Evolutionary conservation across 1,284 basidiomycete species (phyloP), one percentile per base, ranked within the genome.

Genomic region (Coriolopsis trogii): DNA sequence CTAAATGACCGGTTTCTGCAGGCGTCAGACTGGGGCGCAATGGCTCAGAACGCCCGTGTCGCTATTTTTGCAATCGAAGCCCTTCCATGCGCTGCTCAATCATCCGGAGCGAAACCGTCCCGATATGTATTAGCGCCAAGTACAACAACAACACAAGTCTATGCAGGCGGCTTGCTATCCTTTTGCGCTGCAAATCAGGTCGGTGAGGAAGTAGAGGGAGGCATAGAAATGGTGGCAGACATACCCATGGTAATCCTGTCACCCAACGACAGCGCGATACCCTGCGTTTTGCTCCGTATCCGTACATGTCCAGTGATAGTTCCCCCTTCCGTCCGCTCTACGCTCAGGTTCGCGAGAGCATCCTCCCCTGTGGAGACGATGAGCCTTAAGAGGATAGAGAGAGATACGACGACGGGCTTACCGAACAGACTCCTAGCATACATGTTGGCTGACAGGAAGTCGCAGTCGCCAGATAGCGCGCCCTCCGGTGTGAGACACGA

Each of bases 401-500:
- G n/a, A n/a, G n/a, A n/a, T n/a, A n/a, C n/a, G n/a, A n/a, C n/a
- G n/a, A n/a, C n/a, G n/a, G n/a, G n/a, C 83, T 63, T 49, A 83
- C 92, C 94, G 63, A 98, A 98, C 59, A 96, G 69, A 69, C 87
- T 91, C 55, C 90, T 82, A 24, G 95, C 95, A 72, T 95, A 96
- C 77, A 97, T 84, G 71, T 97, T 98, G 38, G 93, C 94, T 3
- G 89, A 91, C 34, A 97, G 75, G 84, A 96, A 97, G 69, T 93
- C 91, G 68, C 94, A 97, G 55, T 95, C 92, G 40, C 94, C 93
- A 0, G 89, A 91, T 28, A 93, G 79, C 1, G 93, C 91, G 12
- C 92, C 93, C 58, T 96, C 93, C 3, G 94, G 93, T 10, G 95
- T 98, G n/a, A 97, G 79, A 65, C 93, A 95, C 10, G 92, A 86